Evolutionary conservation across 2,329 filamentous ascomycete species (phyloP).

Genomic region (Arthrobotrys conoides): DNA sequence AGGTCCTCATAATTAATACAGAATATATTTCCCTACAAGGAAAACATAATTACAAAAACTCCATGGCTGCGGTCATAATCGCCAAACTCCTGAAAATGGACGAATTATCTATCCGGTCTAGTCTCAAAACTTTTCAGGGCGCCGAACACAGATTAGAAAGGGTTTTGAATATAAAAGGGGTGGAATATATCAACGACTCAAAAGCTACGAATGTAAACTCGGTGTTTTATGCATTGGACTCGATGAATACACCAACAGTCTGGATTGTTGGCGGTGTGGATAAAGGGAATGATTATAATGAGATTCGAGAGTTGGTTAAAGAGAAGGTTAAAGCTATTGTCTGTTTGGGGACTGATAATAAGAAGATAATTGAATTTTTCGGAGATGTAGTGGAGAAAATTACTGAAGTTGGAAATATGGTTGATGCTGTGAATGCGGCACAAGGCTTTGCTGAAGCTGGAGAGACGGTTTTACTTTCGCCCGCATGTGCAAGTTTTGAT

Average conservation of each 20-base stretch:
- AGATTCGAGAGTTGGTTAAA: conserved; percentile 4
- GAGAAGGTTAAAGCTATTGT: conserved; percentile 30
- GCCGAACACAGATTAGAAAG: conserved; percentile 4
- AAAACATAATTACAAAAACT: conserved; percentile 20
- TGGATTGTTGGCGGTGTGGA: conserved; percentile 16
- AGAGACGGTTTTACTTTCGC: conserved; percentile 25
- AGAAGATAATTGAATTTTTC: conserved; percentile 16
- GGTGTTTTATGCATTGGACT: conserved; percentile 10
- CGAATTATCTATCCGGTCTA: not conserved
- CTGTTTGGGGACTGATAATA: conserved; percentile 16
- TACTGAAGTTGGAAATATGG: not conserved
- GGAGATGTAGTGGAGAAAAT: not conserved
- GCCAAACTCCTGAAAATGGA: not conserved
- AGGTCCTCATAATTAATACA: not conserved
- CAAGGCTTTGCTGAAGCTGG: not conserved
- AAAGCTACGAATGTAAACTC: conserved; percentile 20
- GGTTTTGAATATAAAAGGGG: not conserved
- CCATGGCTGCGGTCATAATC: conserved; percentile 2
- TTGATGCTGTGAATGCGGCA: not conserved
- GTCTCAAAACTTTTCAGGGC: not conserved
- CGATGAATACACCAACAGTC: not conserved
- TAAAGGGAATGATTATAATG: conserved; percentile 12
- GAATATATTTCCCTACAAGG: not conserved
- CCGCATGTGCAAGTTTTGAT: conserved; percentile 29
- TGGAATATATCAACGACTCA: conserved; percentile 13